Percentiles rank a stretch among this genome's conserved stretches.
Evolutionary conservation across 2,329 filamentous ascomycete genomes (phyloP).

Genomic region (Aspergillus quadricinctus): DNA sequence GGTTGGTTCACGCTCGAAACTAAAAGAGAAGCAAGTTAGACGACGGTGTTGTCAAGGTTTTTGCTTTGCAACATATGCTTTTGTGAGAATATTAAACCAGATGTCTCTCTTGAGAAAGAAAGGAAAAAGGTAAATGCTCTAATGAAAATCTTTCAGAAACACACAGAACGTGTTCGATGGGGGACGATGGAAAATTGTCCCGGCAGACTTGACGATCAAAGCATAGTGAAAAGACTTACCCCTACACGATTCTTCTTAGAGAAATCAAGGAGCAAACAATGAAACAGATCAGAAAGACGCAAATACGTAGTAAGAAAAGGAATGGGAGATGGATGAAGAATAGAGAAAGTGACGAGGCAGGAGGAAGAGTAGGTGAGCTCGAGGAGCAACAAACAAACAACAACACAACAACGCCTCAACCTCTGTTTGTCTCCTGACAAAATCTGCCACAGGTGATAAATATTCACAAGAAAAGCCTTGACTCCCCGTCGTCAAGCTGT

Average conservation of each 20-base stretch:
- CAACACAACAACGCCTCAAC: background rate
- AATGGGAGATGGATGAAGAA: background rate
- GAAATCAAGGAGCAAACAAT: too few species aligned
- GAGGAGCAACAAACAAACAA: background rate
- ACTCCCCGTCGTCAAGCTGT: background rate
- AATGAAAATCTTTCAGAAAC: background rate
- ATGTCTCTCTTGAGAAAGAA: background rate
- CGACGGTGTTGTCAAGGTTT: background rate
- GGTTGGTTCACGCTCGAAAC: background rate
- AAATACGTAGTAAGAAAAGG: background rate
- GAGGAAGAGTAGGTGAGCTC: background rate
- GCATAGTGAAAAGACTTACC: background rate
- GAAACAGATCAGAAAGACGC: background rate
- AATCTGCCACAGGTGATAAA: background rate
- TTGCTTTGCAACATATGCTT: background rate
- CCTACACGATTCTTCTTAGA: too few species aligned
- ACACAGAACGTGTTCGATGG: background rate
- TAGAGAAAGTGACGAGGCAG: background rate
- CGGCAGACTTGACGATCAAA: background rate
- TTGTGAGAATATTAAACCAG: background rate
- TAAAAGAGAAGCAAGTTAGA: background rate
- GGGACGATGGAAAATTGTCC: background rate
- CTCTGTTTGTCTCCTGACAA: background rate
- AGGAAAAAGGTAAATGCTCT: background rate
- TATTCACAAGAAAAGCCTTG: background rate